Evolutionary conservation across 2,329 filamentous ascomycete species (phyloP), one percentile per base, ranked within the genome.

Genomic region (Aspergillus phoenicis): DNA sequence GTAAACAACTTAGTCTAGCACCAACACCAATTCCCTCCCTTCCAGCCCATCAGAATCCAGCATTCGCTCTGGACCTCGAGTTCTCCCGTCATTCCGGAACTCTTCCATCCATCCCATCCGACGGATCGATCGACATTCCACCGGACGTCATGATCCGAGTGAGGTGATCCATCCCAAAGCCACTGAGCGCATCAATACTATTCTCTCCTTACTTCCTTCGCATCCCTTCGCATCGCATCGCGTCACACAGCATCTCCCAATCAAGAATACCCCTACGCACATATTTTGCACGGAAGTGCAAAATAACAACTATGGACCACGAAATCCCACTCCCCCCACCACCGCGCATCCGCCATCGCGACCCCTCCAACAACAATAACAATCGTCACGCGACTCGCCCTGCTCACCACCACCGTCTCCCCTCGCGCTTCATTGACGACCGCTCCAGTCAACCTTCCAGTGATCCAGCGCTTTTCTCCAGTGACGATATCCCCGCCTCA

Each of bases 401-500:
- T 60, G 52, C 38, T 66, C 68, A 33, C 61, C 71, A 28, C 65
- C 65, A 70, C 58, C 67, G 67, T 15, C 61, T 72, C 4, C 51
- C 13, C n/a, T 70, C 72, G 45, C 71, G 71, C 20, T 70, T 70
- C 20, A 70, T 75, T 41, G 73, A 76, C 52, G 75, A 77, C 57
- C 66, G 68, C 41, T 76, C 75, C 13, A 76, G 74, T 59, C 73
- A 75, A 47, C 76, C 74, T 1, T 80, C 78, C 0, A 79, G 73
- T 56, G 80, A 82, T 54, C 78, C 79, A 0, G 78, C 80, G 1
- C 66, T 81, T 1, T 82, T 82, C 68, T 81, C 80, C 0, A 81
- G 79, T 59, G 80, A 82, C 57, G 80, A 81, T 55, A 75, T 79
- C 52, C 77, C 79, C 11, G 78, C 75, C 0, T 79, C 78, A 0